These are phyloP conservation scores for Lactifluus rugatus DNA, from an alignment of 768 basidiomycete species.

Conservation along the genomic window DNA sequence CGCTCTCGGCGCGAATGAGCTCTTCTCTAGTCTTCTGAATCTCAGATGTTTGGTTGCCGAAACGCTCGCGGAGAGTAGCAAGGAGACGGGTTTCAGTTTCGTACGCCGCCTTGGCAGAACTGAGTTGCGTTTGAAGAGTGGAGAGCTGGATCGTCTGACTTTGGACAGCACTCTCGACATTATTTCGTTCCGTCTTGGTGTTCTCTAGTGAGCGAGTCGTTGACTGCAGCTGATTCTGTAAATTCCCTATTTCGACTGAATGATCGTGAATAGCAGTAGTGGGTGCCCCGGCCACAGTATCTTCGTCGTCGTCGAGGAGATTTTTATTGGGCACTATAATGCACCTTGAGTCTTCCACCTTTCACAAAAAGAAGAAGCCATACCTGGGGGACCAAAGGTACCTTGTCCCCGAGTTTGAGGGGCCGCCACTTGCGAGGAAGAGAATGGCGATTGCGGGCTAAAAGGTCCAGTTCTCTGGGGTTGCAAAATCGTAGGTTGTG, in stretches of 20 bases:
- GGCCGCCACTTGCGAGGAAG: conserved; percentile 9
- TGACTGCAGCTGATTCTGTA: conserved; percentile 74
- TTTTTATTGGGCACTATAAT: conserved; percentile 31
- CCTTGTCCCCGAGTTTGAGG: conserved; percentile 29
- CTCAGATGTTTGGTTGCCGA: conserved; percentile 53
- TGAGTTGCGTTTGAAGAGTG: conserved; percentile 73
- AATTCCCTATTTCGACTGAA: conserved; percentile 81
- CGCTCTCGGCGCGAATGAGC: conserved; percentile 84
- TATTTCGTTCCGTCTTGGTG: conserved; percentile 53
- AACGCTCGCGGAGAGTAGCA: conserved; percentile 57
- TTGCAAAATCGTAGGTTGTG: conserved; percentile 29
- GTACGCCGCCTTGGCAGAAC: conserved; percentile 73
- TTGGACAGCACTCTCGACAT: conserved; percentile 54
- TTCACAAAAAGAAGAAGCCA: conserved; percentile 23
- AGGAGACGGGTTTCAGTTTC: conserved; percentile 75
- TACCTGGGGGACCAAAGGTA: conserved; percentile 39
- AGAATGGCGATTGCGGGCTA: not conserved
- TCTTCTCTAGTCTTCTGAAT: conserved; percentile 67
- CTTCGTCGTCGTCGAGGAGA: conserved; percentile 70
- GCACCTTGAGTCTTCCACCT: not conserved
- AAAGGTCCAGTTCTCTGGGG: conserved; percentile 11
- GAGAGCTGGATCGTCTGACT: conserved; percentile 67
- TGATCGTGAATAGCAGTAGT: conserved; percentile 55
- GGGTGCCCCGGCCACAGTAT: conserved; percentile 32
- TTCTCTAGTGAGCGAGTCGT: conserved; percentile 64